Evolutionary conservation across 2,329 filamentous ascomycete species (phyloP), one percentile per base, ranked within the genome.

Genomic region (Albophoma yamanashiensis): DNA sequence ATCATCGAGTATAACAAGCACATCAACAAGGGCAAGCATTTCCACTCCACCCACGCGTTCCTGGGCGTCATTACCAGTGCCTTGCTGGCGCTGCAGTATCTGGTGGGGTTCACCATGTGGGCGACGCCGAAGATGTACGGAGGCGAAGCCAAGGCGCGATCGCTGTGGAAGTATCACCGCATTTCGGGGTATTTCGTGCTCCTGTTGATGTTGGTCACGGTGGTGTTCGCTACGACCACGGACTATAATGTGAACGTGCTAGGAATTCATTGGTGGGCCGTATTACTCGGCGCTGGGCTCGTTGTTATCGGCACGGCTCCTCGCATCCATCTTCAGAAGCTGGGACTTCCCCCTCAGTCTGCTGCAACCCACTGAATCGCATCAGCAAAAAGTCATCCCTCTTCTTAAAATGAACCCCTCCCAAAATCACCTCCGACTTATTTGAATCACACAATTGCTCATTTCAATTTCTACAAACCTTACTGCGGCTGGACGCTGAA

Each of bases 161-260:
- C 79, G 31, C 73, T 96, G 50, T 97, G 93, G 81, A 97, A 96
- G 75, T 96, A 92, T 68, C 94, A 97, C 73, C 85, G 93, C 38
- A 75, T 82, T 59, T 82, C 80, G 27, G 94, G 93, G 2, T 97
- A 99, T 70, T 65, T 85, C 9, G 76, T 92, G 61, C 75, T 93
- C 59, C 69, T 87, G 57, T 68, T 95, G 67, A 79, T 93, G 63
- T 75, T 96, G 63, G 85, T 83, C 12, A 94, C 92, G 0, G 82
- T 96, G 45, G 77, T 82, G 56, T 87, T 88, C 31, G 90, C 92
- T 1, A 91, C 87, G 3, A 80, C 86, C 75, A 97, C 93, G 1
- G 79, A 82, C 40, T 97, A 88, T 73, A 91, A 88, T 68, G 70
- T 82, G 63, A 82, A 80, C 31, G 82, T 88, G 1, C 74, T 94